These are phyloP conservation scores for Vaccinium corymbosum DNA, from an alignment of 148 eudicot genomes.

Conservation along the genomic window DNA sequence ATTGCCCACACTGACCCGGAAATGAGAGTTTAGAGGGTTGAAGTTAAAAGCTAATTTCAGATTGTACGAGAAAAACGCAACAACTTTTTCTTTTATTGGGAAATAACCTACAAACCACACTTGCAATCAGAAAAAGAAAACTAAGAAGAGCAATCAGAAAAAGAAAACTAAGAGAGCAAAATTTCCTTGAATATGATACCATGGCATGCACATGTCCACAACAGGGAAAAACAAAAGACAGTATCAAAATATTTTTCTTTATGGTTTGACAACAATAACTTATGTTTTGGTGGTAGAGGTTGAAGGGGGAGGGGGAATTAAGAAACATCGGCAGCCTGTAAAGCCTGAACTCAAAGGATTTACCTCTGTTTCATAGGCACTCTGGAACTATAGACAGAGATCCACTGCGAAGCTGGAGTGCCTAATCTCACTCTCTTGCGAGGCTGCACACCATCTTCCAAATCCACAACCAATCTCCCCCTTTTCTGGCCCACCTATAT, in stretches of 20 bases:
- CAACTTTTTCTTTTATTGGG: not conserved
- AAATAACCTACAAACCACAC: not conserved
- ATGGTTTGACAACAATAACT: not conserved
- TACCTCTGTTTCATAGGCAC: constrained; percentile 50
- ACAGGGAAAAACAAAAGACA: not conserved
- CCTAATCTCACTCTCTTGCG: constrained; percentile 44
- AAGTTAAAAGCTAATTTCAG: not conserved
- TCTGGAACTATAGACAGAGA: constrained; percentile 39
- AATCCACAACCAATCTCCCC: constrained; percentile 34
- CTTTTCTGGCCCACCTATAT: constrained; percentile 49
- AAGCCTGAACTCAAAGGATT: not conserved
- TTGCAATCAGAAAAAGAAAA: not conserved
- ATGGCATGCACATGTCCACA: not conserved
- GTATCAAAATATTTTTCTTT: not conserved
- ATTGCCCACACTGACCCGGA: not conserved
- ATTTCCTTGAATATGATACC: not conserved
- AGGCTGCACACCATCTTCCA: constrained; percentile 40
- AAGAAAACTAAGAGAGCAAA: not conserved
- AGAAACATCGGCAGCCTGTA: not conserved
- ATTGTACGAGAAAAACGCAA: not conserved
- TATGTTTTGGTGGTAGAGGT: not conserved
- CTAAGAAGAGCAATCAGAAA: not conserved
- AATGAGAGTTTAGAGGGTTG: not conserved
- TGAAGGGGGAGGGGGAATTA: not conserved
- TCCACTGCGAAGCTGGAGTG: constrained; percentile 50